Evolutionary conservation across 495 filamentous ascomycete genomes (phyloP).

Genomic region (Bombardia bombarda): DNA sequence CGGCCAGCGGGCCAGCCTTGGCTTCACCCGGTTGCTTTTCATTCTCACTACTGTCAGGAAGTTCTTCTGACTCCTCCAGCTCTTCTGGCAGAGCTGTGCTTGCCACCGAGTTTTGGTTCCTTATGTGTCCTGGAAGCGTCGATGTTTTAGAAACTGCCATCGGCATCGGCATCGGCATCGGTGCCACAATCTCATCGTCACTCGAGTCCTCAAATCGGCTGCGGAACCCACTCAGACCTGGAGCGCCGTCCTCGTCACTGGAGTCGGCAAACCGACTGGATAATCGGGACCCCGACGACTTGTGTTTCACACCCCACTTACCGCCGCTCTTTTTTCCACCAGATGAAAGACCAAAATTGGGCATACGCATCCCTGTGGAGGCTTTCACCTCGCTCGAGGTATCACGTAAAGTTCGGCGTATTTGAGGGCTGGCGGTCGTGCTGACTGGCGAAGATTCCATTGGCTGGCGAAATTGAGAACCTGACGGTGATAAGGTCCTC

Average conservation of each 20-base stretch:
- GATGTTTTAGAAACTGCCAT: neutral
- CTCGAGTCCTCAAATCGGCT: constrained; percentile 81
- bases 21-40: constrained; percentile 3
- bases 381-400: constrained; percentile 13
- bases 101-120: constrained; percentile 13
- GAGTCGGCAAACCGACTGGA: constrained; percentile 54
- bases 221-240: constrained; percentile 40
- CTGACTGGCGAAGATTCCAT: constrained; percentile 8
- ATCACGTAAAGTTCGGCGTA: constrained; percentile 25
- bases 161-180: constrained; percentile 11
- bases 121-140: neutral
- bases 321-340: constrained; percentile 18
- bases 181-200: constrained; percentile 50
- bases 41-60: constrained; percentile 20
- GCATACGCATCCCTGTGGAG: constrained; percentile 19
- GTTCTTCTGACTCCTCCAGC: constrained; percentile 31
- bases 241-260: constrained; percentile 62
- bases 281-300: too few species aligned
- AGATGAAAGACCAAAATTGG: constrained; percentile 22
- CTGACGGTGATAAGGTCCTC: constrained; percentile 28
- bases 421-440: constrained; percentile 7
- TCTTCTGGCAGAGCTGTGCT: constrained; percentile 25
- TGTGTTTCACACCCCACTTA: constrained; percentile 11
- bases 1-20: neutral
- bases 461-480: constrained; percentile 19